phyloP scores from a whole-genome alignment of 163 green algal genomes.

The Chlamydomonas reinhardtii region DNA sequence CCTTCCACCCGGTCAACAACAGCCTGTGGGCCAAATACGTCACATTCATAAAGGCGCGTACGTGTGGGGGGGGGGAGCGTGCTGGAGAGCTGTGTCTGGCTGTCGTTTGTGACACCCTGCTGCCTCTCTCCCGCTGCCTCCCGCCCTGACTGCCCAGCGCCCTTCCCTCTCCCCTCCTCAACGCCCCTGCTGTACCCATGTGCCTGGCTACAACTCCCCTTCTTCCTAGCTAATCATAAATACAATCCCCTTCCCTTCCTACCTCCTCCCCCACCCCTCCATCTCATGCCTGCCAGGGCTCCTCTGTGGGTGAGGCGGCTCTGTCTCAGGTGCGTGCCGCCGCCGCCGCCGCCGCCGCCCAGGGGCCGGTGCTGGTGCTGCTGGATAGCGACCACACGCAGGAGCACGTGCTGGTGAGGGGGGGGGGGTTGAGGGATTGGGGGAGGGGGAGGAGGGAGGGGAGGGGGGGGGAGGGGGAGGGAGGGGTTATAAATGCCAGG shows the following conservation, averaged over 20 bases:
- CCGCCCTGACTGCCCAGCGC: too few species aligned
- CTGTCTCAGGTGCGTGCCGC: background rate
- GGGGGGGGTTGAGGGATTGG: too few species aligned
- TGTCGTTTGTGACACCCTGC: too few species aligned
- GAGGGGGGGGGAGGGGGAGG: background rate
- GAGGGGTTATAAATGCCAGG: too few species aligned
- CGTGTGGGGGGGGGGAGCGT: too few species aligned
- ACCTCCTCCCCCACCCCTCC: too few species aligned
- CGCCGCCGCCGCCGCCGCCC: background rate
- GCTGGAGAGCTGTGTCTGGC: too few species aligned
- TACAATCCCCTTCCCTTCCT: background rate
- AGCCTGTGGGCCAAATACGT: slow-evolving; percentile 62
- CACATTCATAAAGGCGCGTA: slow-evolving; percentile 51
- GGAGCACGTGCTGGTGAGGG: slow-evolving; percentile 51
- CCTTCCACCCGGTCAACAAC: slow-evolving; percentile 29
- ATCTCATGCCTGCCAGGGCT: background rate
- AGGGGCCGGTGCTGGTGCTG: slow-evolving; percentile 52
- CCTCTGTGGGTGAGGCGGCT: slow-evolving; percentile 1
- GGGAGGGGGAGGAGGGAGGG: background rate
- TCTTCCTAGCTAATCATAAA: too few species aligned
- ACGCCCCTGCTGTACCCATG: too few species aligned
- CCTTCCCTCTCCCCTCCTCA: too few species aligned
- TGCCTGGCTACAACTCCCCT: too few species aligned
- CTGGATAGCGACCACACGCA: slow-evolving; percentile 60
- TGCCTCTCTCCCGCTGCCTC: too few species aligned